Evolutionary conservation across 169 alveolate genomes (phyloP).

Genomic region (Plasmodium relictum): DNA sequence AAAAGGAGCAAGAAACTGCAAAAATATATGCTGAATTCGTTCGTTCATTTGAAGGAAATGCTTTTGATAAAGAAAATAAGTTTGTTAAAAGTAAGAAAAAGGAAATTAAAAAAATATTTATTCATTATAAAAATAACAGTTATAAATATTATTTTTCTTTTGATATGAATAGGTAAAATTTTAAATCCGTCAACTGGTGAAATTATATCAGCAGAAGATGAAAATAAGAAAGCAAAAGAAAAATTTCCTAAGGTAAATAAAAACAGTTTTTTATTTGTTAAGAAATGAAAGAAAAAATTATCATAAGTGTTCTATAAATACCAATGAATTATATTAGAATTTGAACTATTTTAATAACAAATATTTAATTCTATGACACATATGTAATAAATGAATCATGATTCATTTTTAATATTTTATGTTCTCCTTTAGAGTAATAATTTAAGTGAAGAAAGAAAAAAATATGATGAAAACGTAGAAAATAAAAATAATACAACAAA

Average conservation of each 20-base stretch:
- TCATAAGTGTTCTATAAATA: too few relatives aligned
- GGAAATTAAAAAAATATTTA: conserved; percentile 7
- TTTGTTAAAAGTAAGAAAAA: conserved; percentile 76
- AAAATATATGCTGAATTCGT: conserved; percentile 78
- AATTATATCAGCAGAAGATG: conserved; percentile 22
- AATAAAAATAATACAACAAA: conserved; percentile 21
- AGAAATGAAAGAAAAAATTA: too few relatives aligned
- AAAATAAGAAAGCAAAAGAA: conserved; percentile 16
- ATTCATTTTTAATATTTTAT: neutral
- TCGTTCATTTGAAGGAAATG: conserved; percentile 78
- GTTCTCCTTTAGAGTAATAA: conserved; percentile 16
- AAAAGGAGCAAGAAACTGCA: conserved; percentile 78
- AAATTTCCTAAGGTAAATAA: conserved; percentile 62
- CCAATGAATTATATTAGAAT: too few relatives aligned
- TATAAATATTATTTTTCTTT: neutral
- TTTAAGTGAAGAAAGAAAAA: conserved; percentile 45
- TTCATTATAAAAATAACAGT: too few relatives aligned
- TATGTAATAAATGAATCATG: too few relatives aligned
- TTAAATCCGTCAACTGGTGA: conserved; percentile 40
- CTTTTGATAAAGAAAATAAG: conserved; percentile 32
- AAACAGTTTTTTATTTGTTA: too few relatives aligned
- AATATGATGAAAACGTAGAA: conserved; percentile 29
- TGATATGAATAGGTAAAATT: conserved; percentile 6
- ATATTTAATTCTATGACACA: too few relatives aligned
- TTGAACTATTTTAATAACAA: too few relatives aligned